Conservation (phyloP, 2,329 filamentous ascomycete genomes). For the Talaromyces sp. region DNA sequence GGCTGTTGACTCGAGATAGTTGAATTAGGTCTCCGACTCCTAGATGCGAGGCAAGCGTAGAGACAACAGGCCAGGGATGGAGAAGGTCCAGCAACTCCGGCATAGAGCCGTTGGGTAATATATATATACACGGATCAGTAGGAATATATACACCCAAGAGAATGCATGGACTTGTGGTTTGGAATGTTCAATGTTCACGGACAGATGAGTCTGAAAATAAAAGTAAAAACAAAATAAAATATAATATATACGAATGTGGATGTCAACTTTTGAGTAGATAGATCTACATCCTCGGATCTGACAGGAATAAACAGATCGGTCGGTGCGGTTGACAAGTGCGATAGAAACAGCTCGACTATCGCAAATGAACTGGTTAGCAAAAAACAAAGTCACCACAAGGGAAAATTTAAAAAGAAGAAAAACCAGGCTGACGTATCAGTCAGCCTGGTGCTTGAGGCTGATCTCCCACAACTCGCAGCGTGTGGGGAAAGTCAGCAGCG, state of each 20-base stretch:
- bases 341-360: neutral
- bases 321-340: neutral
- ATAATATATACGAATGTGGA: neutral
- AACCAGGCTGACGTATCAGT: neutral
- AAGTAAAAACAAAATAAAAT: neutral
- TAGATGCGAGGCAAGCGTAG: slow-evolving; percentile 16
- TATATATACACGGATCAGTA: neutral
- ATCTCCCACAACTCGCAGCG: neutral
- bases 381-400: neutral
- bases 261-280: neutral
- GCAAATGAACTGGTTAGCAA: too few relatives aligned
- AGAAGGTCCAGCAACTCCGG: slow-evolving; percentile 18
- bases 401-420: neutral
- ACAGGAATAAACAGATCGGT: neutral
- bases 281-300: neutral
- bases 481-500: neutral
- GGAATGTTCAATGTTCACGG: neutral
- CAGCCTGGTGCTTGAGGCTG: neutral
- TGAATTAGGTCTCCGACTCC: slow-evolving; percentile 23
- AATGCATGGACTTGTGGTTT: neutral
- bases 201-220: neutral
- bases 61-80: slow-evolving; percentile 22
- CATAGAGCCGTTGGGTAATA: slow-evolving; percentile 3
- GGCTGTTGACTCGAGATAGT: slow-evolving; percentile 19
- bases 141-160: too few relatives aligned